phyloP scores from a whole-genome alignment of 495 filamentous ascomycete genomes.

The Sporormia fimetaria region DNA sequence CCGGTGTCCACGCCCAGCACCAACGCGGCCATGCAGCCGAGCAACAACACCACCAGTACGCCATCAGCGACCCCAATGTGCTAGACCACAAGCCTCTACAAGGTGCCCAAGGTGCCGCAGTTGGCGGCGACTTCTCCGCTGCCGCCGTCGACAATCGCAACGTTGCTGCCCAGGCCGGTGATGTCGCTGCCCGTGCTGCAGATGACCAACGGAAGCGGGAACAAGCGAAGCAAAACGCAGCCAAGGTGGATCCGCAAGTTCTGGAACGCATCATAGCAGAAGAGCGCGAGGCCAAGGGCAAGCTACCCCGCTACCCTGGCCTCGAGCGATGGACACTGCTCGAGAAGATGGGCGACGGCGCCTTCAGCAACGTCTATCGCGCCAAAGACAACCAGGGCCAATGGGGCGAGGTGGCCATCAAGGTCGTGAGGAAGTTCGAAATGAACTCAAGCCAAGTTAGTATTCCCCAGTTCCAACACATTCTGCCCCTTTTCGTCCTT shows the following conservation, averaged over 20 bases:
- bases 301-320: conserved; percentile 83
- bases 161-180: conserved; percentile 52
- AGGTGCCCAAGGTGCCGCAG: conserved; percentile 26
- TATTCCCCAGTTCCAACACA: conserved; percentile 23
- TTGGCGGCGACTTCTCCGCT: conserved; percentile 45
- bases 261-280: conserved; percentile 81
- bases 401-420: conserved; percentile 82
- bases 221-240: conserved; percentile 30
- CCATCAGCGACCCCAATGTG: conserved; percentile 44
- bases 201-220: conserved; percentile 38
- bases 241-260: conserved; percentile 44
- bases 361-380: conserved; percentile 96
- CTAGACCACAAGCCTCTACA: conserved; percentile 35
- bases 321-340: conserved; percentile 80
- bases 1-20: conserved; percentile 54
- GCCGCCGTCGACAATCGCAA: conserved; percentile 49
- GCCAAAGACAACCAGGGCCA: conserved; percentile 61
- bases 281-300: conserved; percentile 71
- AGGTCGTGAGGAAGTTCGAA: conserved; percentile 96
- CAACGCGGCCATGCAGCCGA: conserved; percentile 41
- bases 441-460: conserved; percentile 97
- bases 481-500: conserved; percentile 23
- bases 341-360: conserved; percentile 98
- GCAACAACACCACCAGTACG: conserved; percentile 44
- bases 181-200: conserved; percentile 44